These are phyloP conservation scores for Saksenaea vasiformis DNA, from an alignment of 371 early-diverging fungal genomes.

Conservation along the genomic window DNA sequence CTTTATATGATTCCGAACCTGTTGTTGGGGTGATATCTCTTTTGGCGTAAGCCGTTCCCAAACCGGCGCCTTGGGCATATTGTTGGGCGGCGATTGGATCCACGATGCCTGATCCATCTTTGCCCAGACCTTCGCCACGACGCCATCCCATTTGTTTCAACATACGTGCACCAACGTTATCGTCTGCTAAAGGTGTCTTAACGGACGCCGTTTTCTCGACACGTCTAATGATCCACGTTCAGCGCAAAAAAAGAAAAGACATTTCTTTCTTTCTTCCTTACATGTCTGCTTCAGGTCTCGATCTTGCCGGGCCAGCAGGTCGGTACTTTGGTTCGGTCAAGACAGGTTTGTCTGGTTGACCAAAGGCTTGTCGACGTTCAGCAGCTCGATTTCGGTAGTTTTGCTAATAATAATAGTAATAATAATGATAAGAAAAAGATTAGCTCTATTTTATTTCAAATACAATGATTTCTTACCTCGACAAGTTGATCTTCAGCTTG, in stretches of 20 bases:
- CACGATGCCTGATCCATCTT: slow-evolving; percentile 41
- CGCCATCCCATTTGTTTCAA: slow-evolving; percentile 50
- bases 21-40: slow-evolving; percentile 1
- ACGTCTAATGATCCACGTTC: slow-evolving; percentile 3
- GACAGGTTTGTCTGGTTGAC: slow-evolving; percentile 57
- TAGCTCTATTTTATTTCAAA: too few relatives aligned
- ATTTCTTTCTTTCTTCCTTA: too few relatives aligned
- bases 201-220: slow-evolving; percentile 24
- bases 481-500: slow-evolving; percentile 22
- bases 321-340: slow-evolving; percentile 18
- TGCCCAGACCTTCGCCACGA: slow-evolving; percentile 47
- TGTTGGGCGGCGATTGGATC: slow-evolving; percentile 45
- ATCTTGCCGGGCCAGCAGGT: slow-evolving; percentile 8
- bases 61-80: slow-evolving; percentile 40
- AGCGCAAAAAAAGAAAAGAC: too few relatives aligned
- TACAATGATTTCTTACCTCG: slow-evolving; percentile 35
- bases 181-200: slow-evolving; percentile 36
- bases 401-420: slow-evolving; percentile 24
- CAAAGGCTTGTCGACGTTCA: slow-evolving; percentile 67
- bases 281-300: slow-evolving; percentile 5
- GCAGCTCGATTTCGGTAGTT: slow-evolving; percentile 71
- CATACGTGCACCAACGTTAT: slow-evolving; percentile 46
- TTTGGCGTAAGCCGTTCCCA: slow-evolving; percentile 27
- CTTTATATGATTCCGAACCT: slow-evolving; percentile 14
- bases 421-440: too few relatives aligned